Conservation (phyloP, 805 yeast species). For the Starmerella sp. region DNA sequence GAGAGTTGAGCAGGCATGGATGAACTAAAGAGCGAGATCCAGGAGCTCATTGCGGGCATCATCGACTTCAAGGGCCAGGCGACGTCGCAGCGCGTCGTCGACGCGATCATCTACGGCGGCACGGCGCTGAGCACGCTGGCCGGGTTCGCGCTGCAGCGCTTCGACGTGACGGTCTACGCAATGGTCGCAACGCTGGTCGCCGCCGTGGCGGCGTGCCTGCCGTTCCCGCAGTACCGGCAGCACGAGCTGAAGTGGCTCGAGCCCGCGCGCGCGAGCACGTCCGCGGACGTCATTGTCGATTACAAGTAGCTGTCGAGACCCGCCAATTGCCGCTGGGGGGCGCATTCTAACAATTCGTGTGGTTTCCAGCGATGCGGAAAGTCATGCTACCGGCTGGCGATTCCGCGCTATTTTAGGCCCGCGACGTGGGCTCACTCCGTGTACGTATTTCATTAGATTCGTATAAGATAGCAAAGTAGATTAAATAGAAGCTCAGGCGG, state of each 20-base stretch:
- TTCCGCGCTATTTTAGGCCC: too few relatives aligned
- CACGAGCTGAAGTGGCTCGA: slow-evolving; percentile 19
- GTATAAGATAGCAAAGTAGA: too few relatives aligned
- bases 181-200: slow-evolving; percentile 12
- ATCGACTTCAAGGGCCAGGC: slow-evolving; percentile 25
- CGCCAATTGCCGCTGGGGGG: too few relatives aligned
- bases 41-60: slow-evolving; percentile 18
- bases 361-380: too few relatives aligned
- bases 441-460: too few relatives aligned
- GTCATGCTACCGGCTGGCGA: too few relatives aligned
- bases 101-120: slow-evolving; percentile 12
- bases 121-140: slow-evolving; percentile 12
- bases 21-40: slow-evolving; percentile 12
- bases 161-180: slow-evolving; percentile 13
- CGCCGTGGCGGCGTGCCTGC: slow-evolving; percentile 17
- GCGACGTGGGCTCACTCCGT: too few relatives aligned
- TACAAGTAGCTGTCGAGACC: background rate
- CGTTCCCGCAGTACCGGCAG: slow-evolving; percentile 19
- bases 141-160: slow-evolving; percentile 14
- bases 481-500: too few relatives aligned
- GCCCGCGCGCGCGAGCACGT: background rate
- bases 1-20: slow-evolving; percentile 8
- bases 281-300: slow-evolving; percentile 1
- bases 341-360: too few relatives aligned
- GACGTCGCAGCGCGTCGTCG: slow-evolving; percentile 5